phyloP scores from a whole-genome alignment of 495 filamentous ascomycete genomes.

The Lasiosphaeriaceae sp. region DNA sequence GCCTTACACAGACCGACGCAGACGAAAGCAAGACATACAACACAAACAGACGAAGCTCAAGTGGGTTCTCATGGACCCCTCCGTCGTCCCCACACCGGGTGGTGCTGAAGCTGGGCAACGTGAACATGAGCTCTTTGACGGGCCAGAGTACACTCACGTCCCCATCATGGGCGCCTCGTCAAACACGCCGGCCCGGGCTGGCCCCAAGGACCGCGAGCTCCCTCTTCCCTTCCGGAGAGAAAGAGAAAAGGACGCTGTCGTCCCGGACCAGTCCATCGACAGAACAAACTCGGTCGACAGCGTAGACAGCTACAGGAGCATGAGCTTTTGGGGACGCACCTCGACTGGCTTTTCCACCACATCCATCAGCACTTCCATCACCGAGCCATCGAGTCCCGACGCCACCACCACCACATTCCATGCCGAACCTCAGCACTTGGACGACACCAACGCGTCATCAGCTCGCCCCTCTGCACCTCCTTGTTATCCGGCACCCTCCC shows the following conservation, averaged over 20 bases:
- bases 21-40: too few relatives aligned
- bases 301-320: constrained; percentile 8
- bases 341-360: constrained; percentile 15
- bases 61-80: too few relatives aligned
- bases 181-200: constrained; percentile 4
- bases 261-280: constrained; percentile 2
- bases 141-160: neutral
- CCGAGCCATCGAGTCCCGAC: constrained; percentile 19
- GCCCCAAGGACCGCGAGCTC: neutral
- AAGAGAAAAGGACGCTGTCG: constrained; percentile 10
- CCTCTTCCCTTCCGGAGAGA: neutral
- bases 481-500: neutral
- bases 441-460: constrained; percentile 13
- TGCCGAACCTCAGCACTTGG: constrained; percentile 12
- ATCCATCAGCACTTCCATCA: constrained; percentile 18
- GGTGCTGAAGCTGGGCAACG: too few relatives aligned
- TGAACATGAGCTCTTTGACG: too few relatives aligned
- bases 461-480: constrained; percentile 2
- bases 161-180: constrained; percentile 1
- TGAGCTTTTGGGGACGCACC: constrained; percentile 4
- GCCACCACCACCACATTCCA: neutral
- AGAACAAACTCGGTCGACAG: constrained; percentile 11
- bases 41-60: too few relatives aligned
- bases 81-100: too few relatives aligned
- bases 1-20: too few relatives aligned